Evolutionary conservation across 768 basidiomycete genomes (phyloP), one percentile per base, ranked within the genome.

Genomic region (Fomitopsis serialis): DNA sequence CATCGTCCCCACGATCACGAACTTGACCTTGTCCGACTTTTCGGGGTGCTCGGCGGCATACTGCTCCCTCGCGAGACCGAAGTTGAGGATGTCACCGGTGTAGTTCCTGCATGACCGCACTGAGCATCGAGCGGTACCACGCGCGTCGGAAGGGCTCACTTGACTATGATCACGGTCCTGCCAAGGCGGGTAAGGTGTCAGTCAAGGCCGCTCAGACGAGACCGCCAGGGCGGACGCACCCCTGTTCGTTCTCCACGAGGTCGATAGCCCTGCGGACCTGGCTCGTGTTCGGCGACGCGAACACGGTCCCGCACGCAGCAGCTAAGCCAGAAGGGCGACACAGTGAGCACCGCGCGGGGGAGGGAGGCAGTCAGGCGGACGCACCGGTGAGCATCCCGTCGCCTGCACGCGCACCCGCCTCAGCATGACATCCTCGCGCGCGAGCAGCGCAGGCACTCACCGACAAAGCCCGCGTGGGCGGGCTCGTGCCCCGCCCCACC

Each of bases 401-500:
- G 37, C 89, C 88, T 89, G 50, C 0, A 46, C 32, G 56, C 25
- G 34, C 34, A n/a, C n/a, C n/a, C n/a, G n/a, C n/a, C 40, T 40
- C 34, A 37, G 46, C 15, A 40, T 22, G 21, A 35, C 19, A 29
- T 42, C 37, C 49, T 8, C 13, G 44, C 17, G n/a, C 17, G 9
- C 29, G 24, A 23, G 22, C 22, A 52, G n/a, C 23, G 53, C 36
- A 9, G 9, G 21, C 42, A 65, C 77, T 58, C 57, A 86, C 92
- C 93, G n/a, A 96, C 92, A 61, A 89, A 94, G 1, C 82, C 89
- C 4, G 90, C 81, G 69, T 94, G 92, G 15, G 92, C 81, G 7
- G 95, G 95, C 63, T 97, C 95, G 64, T 97, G 95, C 4, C 95
- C 90, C 23, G 86, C 82, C 29, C 92, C 91, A 5, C 92, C 91